phyloP scores from a whole-genome alignment of 108 stramenopile species.

The Nitzschia inconspicua region DNA sequence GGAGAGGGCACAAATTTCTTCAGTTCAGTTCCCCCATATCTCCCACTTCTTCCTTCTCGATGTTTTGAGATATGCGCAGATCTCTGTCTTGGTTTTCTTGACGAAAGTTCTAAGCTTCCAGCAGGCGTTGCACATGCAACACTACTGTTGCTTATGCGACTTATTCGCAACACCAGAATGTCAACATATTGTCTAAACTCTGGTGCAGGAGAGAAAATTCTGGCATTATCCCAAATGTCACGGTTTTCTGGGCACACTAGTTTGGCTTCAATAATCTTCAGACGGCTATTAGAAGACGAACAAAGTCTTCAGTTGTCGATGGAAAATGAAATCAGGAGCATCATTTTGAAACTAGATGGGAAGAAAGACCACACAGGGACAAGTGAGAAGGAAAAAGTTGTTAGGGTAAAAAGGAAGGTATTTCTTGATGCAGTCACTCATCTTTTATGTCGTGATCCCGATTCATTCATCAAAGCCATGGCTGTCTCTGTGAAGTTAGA shows the following conservation, averaged over 20 bases:
- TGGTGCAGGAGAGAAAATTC: conserved; percentile 74
- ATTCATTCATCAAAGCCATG: conserved; percentile 65
- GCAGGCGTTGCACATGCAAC: conserved; percentile 55
- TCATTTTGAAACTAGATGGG: conserved; percentile 48
- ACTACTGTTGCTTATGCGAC: conserved; percentile 67
- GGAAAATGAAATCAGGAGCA: conserved; percentile 87
- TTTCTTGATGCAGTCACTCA: conserved; percentile 64
- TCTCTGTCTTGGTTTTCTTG: conserved; percentile 62
- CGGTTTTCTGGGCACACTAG: conserved; percentile 71
- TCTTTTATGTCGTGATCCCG: conserved; percentile 71
- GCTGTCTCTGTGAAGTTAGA: conserved; percentile 51
- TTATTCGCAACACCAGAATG: conserved; percentile 61
- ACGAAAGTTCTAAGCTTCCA: conserved; percentile 32
- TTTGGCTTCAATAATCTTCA: conserved; percentile 63
- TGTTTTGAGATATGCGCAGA: conserved; percentile 46
- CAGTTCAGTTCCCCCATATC: conserved; percentile 52
- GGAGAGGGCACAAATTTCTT: conserved; percentile 18
- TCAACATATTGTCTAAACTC: conserved; percentile 57
- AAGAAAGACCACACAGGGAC: conserved; percentile 38
- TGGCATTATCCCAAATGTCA: conserved; percentile 51
- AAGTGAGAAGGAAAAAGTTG: conserved; percentile 30
- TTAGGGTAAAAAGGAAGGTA: conserved; percentile 32
- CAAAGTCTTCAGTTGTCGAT: conserved; percentile 79
- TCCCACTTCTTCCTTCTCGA: conserved; percentile 54
- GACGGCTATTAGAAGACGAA: conserved; percentile 88